Conservation (phyloP, 2,329 filamentous ascomycete genomes). For the Exophiala mesophila region DNA sequence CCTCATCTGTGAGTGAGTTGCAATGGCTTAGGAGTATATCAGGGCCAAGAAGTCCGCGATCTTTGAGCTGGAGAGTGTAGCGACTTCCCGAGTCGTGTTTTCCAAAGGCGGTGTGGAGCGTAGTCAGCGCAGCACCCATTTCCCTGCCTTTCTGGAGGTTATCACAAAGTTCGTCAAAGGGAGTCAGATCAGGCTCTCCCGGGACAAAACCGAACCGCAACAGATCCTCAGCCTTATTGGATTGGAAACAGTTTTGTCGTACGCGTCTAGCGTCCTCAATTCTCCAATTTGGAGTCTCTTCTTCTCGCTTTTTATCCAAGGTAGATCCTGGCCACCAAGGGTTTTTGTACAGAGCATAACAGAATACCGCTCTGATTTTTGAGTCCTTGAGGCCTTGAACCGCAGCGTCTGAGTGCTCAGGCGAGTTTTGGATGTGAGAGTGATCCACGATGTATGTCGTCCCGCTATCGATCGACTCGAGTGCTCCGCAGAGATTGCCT, state of each 20-base stretch:
- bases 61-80: slow-evolving; percentile 1
- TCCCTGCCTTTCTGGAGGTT: slow-evolving; percentile 7
- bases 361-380: slow-evolving; percentile 29
- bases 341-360: slow-evolving; percentile 21
- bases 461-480: slow-evolving; percentile 16
- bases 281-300: slow-evolving; percentile 1
- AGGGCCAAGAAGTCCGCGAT: slow-evolving; percentile 2
- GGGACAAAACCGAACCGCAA: not conserved
- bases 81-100: slow-evolving; percentile 6
- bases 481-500: slow-evolving; percentile 11
- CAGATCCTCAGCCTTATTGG: slow-evolving; percentile 1
- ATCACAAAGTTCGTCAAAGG: not conserved
- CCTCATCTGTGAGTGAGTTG: slow-evolving; percentile 9
- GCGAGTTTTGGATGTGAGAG: slow-evolving; percentile 29
- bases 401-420: slow-evolving; percentile 28
- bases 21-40: slow-evolving; percentile 10
- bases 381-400: slow-evolving; percentile 27
- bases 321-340: not conserved
- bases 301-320: not conserved
- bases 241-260: not conserved
- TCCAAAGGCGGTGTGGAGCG: slow-evolving; percentile 6
- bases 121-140: slow-evolving; percentile 7
- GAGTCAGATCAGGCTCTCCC: not conserved
- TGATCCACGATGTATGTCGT: slow-evolving; percentile 29
- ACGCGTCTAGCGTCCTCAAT: slow-evolving; percentile 2